Base-by-base conservation (phyloP, 768 basidiomycete species). In the Exidia glandulosa region DNA sequence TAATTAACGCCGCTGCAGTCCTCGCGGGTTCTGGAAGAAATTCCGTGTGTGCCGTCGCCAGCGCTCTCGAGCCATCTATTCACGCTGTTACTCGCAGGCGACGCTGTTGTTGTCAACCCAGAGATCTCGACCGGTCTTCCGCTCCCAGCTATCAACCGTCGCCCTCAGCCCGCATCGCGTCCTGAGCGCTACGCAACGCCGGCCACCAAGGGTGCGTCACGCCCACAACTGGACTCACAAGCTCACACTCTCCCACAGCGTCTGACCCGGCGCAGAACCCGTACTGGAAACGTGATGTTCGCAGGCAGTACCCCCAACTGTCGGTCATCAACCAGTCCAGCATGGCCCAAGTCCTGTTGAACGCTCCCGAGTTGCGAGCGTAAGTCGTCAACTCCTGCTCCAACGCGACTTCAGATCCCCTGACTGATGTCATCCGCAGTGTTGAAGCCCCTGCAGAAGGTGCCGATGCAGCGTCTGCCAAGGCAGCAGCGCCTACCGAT, bases 231-330 rank as follows among this genome's bases (percentile, higher is more conserved):
- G 25, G n/a, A n/a, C 7, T 33, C 31, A 14, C 3, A 33, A 48
- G 16, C 34, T 3, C 25, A 5, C 41, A 14, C 31, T 52, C 29
- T 57, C 67, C 57, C 25, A 14, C 63, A 90, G 90, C 89, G 27
- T 92, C 90, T 47, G 90, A 93, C 73, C 82, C 82, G 37, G 90
- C 90, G 32, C 81, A 90, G 76, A 92, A 91, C 72, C 89, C 88
- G 59, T 97, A 97, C 79, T 94, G 88, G 86, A 95, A 95, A 73
- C 89, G 94, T 62, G 94, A 96, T 74, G 89, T 94, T 66, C 85
- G 93, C 60, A 85, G 94, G 57, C 84, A 84, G 34, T 96, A 94
- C 72, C 92, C 94, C n/a, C 90, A 87, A 65, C 84, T 93, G 31
- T 94, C 92, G 2, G 84, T 91, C 23, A 79, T 97, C 61, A 90